phyloP scores from a whole-genome alignment of 1,284 basidiomycete genomes.

The Sporisorium sorghi region DNA sequence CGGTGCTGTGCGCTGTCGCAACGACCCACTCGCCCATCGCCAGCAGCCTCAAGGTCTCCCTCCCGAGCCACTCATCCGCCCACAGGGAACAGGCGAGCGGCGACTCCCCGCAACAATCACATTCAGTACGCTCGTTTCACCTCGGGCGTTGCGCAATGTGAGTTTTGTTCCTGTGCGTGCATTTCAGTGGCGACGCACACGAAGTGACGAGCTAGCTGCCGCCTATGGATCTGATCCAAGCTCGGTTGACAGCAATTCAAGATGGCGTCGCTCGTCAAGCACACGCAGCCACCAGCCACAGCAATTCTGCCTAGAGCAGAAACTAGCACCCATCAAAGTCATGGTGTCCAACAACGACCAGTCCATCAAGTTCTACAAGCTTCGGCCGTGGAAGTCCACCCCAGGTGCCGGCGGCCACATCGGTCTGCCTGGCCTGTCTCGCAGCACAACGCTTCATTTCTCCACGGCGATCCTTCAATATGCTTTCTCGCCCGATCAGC shows the following conservation, averaged over 20 bases:
- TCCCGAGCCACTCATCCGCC: too few relatives aligned
- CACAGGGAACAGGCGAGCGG: too few relatives aligned
- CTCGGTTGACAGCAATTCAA: conserved; percentile 27
- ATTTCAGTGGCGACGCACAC: too few relatives aligned
- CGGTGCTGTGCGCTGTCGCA: too few relatives aligned
- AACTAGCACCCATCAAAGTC: conserved; percentile 68
- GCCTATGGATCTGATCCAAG: conserved; percentile 43
- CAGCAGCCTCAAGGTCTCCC: too few relatives aligned
- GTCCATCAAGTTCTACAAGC: conserved; percentile 75
- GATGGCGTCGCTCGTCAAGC: conserved; percentile 20
- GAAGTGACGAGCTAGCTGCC: conserved; percentile 41
- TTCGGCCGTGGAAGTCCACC: conserved; percentile 47
- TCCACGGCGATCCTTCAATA: conserved; percentile 56
- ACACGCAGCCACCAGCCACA: background rate
- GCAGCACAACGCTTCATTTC: conserved; percentile 47
- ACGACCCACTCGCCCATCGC: too few relatives aligned
- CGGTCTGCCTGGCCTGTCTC: conserved; percentile 74
- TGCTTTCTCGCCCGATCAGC: conserved; percentile 80
- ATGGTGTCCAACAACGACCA: conserved; percentile 85
- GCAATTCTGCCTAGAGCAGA: background rate
- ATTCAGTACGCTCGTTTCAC: too few relatives aligned
- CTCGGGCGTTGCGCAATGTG: too few relatives aligned
- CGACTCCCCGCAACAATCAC: too few relatives aligned
- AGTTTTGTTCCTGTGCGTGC: too few relatives aligned
- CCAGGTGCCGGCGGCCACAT: conserved; percentile 66